These are phyloP conservation scores for Uromyces viciae-fabae DNA, from an alignment of 1,284 basidiomycete species.

Conservation along the genomic window DNA sequence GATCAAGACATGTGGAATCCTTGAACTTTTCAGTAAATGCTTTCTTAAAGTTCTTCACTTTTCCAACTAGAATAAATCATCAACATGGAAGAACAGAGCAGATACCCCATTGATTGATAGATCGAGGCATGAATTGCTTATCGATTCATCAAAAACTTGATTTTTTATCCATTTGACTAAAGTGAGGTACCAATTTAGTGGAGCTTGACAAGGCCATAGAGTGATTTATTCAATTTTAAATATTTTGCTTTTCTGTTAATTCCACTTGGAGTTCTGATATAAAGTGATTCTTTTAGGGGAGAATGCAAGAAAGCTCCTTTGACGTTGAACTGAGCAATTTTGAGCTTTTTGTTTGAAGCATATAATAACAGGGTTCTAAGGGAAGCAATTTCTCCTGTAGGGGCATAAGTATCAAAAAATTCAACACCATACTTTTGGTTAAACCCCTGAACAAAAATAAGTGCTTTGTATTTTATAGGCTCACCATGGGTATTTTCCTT, in stretches of 20 bases:
- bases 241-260: background rate
- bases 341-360: slow-evolving; percentile 53
- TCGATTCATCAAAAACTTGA: background rate
- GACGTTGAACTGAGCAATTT: slow-evolving; percentile 58
- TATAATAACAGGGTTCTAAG: slow-evolving; percentile 56
- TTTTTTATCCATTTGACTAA: background rate
- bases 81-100: background rate
- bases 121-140: background rate
- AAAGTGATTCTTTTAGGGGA: slow-evolving; percentile 56
- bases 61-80: background rate
- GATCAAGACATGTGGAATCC: background rate
- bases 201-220: background rate
- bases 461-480: slow-evolving; percentile 55
- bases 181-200: background rate
- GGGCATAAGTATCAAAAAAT: slow-evolving; percentile 58
- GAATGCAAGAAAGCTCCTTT: slow-evolving; percentile 58
- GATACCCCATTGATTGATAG: background rate
- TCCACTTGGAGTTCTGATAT: slow-evolving; percentile 54
- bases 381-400: slow-evolving; percentile 55
- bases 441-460: slow-evolving; percentile 58
- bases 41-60: background rate
- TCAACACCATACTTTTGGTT: slow-evolving; percentile 57
- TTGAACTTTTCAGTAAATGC: background rate
- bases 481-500: slow-evolving; percentile 56
- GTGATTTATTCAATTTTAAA: background rate